Conservation (phyloP, 148 eudicot genomes). For the Rhododendron kiyosumense region DNA sequence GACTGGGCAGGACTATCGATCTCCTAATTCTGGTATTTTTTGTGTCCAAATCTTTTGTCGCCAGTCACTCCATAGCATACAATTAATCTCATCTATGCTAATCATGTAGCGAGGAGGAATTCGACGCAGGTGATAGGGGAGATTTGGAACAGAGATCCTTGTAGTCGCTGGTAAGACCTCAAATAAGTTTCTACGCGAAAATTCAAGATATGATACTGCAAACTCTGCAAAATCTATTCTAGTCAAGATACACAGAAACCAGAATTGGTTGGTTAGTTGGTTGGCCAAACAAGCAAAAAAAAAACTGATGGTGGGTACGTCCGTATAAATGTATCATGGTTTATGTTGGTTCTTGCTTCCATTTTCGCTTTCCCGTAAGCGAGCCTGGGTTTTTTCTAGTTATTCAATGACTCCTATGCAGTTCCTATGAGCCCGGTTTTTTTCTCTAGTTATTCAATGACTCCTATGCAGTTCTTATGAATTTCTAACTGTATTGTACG, state of each 20-base stretch:
- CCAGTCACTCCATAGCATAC: neutral
- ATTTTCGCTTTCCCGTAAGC: neutral
- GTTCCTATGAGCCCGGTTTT: neutral
- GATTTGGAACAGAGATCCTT: neutral
- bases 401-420: neutral
- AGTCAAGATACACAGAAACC: neutral
- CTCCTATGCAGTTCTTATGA: too few species aligned
- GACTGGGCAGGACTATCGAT: neutral
- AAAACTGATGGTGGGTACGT: neutral
- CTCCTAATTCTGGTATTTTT: neutral
- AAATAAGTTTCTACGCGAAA: neutral
- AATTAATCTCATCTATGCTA: neutral
- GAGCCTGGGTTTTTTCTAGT: neutral
- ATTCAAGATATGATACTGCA: neutral
- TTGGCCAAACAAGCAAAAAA: neutral
- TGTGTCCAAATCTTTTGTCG: neutral
- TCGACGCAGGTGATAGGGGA: neutral
- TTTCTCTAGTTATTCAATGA: too few species aligned
- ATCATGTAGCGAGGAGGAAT: neutral
- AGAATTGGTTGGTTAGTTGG: neutral
- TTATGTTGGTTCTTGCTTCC: neutral
- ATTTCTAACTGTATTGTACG: neutral
- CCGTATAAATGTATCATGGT: neutral
- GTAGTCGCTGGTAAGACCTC: neutral
- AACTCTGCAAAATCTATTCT: neutral